Evolutionary conservation across 2,329 filamentous ascomycete genomes (phyloP).

Genomic region (Orbilia ellipsospora): DNA sequence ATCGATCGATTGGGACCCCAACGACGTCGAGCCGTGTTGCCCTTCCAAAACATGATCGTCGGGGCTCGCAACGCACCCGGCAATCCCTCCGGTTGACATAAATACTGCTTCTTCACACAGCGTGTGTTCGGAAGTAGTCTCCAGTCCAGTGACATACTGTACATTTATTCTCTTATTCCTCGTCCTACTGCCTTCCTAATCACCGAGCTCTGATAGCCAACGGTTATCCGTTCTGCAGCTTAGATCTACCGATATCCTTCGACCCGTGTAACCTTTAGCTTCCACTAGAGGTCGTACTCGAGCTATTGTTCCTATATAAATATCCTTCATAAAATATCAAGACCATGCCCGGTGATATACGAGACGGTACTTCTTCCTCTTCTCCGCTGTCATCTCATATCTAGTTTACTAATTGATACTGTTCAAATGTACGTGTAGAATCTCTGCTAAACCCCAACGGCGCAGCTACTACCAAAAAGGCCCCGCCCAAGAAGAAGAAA

Average conservation of each 20-base stretch:
- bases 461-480: slow-evolving; percentile 12
- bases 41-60: slow-evolving; percentile 45
- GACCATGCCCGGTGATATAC: slow-evolving; percentile 8
- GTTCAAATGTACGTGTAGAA: slow-evolving; percentile 20
- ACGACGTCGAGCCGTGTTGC: slow-evolving; percentile 27
- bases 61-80: not conserved
- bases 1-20: slow-evolving; percentile 14
- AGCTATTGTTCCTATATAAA: not conserved
- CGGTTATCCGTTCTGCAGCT: too few species aligned
- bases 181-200: too few species aligned
- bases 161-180: not conserved
- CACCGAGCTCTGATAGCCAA: too few species aligned
- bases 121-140: slow-evolving; percentile 8
- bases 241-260: too few species aligned
- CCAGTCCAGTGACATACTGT: slow-evolving; percentile 28
- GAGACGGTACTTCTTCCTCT: slow-evolving; percentile 15
- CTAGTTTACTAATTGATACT: not conserved
- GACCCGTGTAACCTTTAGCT: not conserved
- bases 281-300: not conserved
- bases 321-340: not conserved
- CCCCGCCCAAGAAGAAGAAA: slow-evolving; percentile 60
- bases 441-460: slow-evolving; percentile 26
- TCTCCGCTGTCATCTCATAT: not conserved
- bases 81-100: slow-evolving; percentile 10
- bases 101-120: too few species aligned